Conservation (phyloP, 352 stramenopile genomes). For the Peronospora farinosa region DNA sequence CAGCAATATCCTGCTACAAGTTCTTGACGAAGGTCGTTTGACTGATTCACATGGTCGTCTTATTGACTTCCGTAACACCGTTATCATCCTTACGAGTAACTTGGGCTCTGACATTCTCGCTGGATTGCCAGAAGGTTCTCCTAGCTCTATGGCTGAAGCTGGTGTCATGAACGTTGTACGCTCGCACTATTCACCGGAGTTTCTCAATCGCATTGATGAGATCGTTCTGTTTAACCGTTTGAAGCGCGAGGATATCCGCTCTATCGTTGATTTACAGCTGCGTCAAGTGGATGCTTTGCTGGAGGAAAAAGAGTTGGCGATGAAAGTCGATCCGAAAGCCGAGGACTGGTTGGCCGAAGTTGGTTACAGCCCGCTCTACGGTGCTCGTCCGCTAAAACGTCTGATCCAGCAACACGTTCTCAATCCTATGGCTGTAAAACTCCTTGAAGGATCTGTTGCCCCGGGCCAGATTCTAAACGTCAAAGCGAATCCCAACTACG, state of each 20-base stretch:
- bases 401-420: conserved; percentile 94
- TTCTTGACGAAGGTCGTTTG: conserved; percentile 84
- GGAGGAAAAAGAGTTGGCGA: conserved; percentile 86
- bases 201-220: conserved; percentile 98
- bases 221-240: conserved; percentile 97
- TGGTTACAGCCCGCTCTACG: conserved; percentile 95
- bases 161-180: conserved; percentile 88
- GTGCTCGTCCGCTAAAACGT: conserved; percentile 93
- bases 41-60: conserved; percentile 92
- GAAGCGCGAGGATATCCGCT: conserved; percentile 82
- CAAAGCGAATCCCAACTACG: conserved; percentile 44
- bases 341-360: conserved; percentile 90
- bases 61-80: conserved; percentile 96
- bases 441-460: conserved; percentile 78
- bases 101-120: conserved; percentile 89
- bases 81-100: conserved; percentile 98
- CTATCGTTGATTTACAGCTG: conserved; percentile 94
- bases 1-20: conserved; percentile 94
- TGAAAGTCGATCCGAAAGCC: conserved; percentile 86
- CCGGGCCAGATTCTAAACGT: conserved; percentile 81
- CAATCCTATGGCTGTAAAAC: conserved; percentile 89
- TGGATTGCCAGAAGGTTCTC: conserved; percentile 42
- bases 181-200: conserved; percentile 94
- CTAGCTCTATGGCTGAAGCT: conserved; percentile 55
- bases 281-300: conserved; percentile 86